phyloP scores from a whole-genome alignment of 139 green algal genomes.

The Chlorella sp. region DNA sequence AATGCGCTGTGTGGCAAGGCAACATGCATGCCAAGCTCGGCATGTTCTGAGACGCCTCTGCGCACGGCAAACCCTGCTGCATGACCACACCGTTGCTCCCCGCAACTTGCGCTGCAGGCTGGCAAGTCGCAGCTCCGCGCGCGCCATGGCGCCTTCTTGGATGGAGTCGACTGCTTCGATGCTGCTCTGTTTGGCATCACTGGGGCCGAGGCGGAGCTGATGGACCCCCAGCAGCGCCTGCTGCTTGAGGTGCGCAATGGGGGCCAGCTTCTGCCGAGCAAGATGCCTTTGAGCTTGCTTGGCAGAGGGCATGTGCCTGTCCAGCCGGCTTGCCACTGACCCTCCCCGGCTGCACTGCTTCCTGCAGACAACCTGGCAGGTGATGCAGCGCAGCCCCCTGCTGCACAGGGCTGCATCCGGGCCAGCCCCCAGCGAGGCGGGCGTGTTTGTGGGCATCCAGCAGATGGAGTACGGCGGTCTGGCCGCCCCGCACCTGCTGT shows the following conservation, averaged over 20 bases:
- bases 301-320: too few species aligned
- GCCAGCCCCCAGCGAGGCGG: neutral
- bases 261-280: too few species aligned
- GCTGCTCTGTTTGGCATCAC: slow-evolving; percentile 64
- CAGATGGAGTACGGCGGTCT: slow-evolving; percentile 55
- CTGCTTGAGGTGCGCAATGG: slow-evolving; percentile 46
- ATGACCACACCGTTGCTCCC: neutral
- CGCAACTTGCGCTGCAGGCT: neutral
- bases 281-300: too few species aligned
- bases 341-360: too few species aligned
- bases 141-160: slow-evolving; percentile 12
- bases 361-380: neutral
- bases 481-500: neutral
- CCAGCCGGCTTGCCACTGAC: too few species aligned
- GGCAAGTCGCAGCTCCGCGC: neutral
- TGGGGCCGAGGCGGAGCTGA: slow-evolving; percentile 53
- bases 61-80: neutral
- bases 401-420: too few species aligned
- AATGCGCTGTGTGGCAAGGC: too few species aligned
- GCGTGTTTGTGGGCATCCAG: slow-evolving; percentile 61
- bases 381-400: neutral
- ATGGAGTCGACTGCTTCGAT: slow-evolving; percentile 69
- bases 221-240: slow-evolving; percentile 85
- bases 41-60: too few species aligned
- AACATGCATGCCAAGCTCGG: too few species aligned